A percentile compares a stretch with the other conserved stretches of the same genome.
phyloP scores from a whole-genome alignment of 345 rosid species.

The Gynandropsis gynandra region DNA sequence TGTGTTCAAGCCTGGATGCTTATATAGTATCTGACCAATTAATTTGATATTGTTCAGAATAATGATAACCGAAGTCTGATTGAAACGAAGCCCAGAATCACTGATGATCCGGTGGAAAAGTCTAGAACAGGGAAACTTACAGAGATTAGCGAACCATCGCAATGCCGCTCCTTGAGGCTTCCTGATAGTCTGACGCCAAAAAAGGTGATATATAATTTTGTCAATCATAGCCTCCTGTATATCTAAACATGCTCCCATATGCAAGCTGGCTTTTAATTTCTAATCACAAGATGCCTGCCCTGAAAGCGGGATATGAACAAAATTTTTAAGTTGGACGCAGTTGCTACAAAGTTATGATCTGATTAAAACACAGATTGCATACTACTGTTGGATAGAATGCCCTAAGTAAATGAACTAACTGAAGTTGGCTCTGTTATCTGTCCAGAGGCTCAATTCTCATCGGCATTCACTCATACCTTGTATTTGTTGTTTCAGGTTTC shows the following conservation, averaged over 20 bases:
- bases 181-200: conserved; percentile 44
- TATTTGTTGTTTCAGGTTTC: conserved; percentile 40
- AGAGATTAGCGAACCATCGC: conserved; percentile 71
- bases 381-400: background rate
- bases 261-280: conserved; percentile 5
- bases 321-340: background rate
- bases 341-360: conserved; percentile 1
- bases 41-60: conserved; percentile 31
- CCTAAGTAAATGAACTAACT: background rate
- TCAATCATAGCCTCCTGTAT: background rate
- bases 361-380: background rate
- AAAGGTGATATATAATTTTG: conserved; percentile 40
- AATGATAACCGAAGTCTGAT: conserved; percentile 44
- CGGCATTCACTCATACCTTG: conserved; percentile 1
- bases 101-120: conserved; percentile 49
- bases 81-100: conserved; percentile 61
- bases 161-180: conserved; percentile 65
- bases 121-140: conserved; percentile 59
- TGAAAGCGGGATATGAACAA: background rate
- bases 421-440: background rate
- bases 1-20: background rate
- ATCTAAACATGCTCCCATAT: conserved; percentile 1
- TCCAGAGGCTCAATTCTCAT: background rate
- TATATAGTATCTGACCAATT: conserved; percentile 8
- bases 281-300: background rate